Percentiles rank a stretch among this genome's conserved stretches.
Evolutionary conservation across 2,329 filamentous ascomycete genomes (phyloP).

Genomic region (Golovinomyces cichoracearum): DNA sequence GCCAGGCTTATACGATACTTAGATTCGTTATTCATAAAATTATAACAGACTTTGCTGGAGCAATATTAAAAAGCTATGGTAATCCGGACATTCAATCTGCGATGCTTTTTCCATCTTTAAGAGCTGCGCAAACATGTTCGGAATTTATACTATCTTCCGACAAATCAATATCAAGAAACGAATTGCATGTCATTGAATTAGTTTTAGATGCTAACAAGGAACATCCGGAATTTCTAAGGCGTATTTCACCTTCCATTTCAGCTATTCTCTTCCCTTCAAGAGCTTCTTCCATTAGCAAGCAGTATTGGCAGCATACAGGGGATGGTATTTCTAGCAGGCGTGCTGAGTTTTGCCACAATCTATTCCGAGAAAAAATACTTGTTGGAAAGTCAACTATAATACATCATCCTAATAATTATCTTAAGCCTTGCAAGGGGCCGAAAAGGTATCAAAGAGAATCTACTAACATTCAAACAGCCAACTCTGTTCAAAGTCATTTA

Average conservation of each 20-base stretch:
- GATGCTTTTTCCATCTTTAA: slow-evolving; percentile 56
- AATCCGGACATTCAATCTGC: slow-evolving; percentile 35
- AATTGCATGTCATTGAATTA: slow-evolving; percentile 34
- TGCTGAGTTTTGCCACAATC: slow-evolving; percentile 62
- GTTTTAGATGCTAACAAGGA: slow-evolving; percentile 31
- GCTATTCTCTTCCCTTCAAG: slow-evolving; percentile 46
- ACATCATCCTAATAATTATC: slow-evolving; percentile 7
- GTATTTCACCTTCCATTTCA: slow-evolving; percentile 32
- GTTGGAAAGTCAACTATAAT: slow-evolving; percentile 20
- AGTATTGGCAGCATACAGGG: slow-evolving; percentile 92
- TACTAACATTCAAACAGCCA: slow-evolving; percentile 18
- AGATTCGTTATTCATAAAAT: slow-evolving; percentile 81
- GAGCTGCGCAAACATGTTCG: slow-evolving; percentile 44
- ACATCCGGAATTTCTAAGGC: slow-evolving; percentile 24
- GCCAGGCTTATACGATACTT: background rate
- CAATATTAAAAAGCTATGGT: slow-evolving; percentile 40
- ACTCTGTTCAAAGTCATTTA: slow-evolving; percentile 5
- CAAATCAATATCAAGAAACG: slow-evolving; percentile 22
- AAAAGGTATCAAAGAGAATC: slow-evolving; percentile 47
- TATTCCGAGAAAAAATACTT: slow-evolving; percentile 44
- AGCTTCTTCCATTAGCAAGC: slow-evolving; percentile 50
- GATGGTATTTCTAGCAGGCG: slow-evolving; percentile 78
- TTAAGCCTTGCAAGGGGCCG: slow-evolving; percentile 35
- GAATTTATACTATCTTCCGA: slow-evolving; percentile 42
- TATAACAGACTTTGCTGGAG: slow-evolving; percentile 46